These are phyloP conservation scores for Astragalus membranaceus DNA, from an alignment of 306 rosid species.

Conservation along the genomic window DNA sequence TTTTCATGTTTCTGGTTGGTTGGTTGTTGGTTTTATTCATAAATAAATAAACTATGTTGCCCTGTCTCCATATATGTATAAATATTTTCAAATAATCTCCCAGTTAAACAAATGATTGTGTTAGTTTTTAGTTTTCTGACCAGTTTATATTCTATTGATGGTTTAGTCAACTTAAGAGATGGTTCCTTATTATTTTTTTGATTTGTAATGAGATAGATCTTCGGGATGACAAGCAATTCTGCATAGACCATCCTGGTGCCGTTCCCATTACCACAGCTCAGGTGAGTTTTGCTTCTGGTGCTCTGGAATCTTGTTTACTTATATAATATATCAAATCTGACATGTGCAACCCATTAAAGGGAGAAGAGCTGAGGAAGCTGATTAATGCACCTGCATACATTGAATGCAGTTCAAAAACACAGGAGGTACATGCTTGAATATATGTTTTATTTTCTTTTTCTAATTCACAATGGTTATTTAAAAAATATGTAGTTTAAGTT, in stretches of 20 bases:
- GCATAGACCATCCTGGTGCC: constrained; percentile 93
- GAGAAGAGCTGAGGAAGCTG: constrained; percentile 97
- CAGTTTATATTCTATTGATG: neutral
- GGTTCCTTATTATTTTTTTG: constrained; percentile 9
- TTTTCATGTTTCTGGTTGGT: constrained; percentile 1
- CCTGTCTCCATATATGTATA: neutral
- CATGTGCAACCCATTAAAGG: constrained; percentile 40
- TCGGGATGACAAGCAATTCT: constrained; percentile 97
- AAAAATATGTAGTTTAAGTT: neutral
- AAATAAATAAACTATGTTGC: neutral
- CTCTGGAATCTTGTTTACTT: neutral
- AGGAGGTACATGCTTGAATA: constrained; percentile 53
- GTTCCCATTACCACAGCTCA: constrained; percentile 88
- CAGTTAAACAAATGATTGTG: neutral
- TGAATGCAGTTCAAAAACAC: constrained; percentile 98
- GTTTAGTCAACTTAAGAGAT: neutral
- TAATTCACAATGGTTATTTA: neutral
- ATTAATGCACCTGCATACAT: constrained; percentile 92
- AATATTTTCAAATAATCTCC: constrained; percentile 13
- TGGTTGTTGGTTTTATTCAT: constrained; percentile 10
- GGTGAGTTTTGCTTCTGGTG: constrained; percentile 37
- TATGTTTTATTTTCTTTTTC: neutral
- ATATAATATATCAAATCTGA: constrained; percentile 15
- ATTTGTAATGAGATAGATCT: constrained; percentile 62
- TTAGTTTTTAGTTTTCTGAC: neutral